phyloP scores from a whole-genome alignment of 176 grass and related monocot genomes.

The Metroxylon sagu region DNA sequence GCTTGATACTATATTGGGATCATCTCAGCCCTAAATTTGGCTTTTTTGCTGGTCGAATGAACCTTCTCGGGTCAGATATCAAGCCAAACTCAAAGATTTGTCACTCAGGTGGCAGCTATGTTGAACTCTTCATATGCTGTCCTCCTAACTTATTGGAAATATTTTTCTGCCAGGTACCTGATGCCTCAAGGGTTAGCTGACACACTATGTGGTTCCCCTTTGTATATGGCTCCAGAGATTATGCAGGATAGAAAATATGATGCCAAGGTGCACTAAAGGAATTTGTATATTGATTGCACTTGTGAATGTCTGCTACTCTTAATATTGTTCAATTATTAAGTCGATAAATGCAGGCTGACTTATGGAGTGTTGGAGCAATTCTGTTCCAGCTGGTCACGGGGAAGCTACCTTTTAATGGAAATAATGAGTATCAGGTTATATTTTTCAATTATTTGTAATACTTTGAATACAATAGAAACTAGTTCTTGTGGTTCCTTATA shows the following conservation, averaged over 20 bases:
- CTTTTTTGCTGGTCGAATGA: too few species aligned
- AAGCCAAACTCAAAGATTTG: too few species aligned
- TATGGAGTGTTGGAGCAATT: slow-evolving; percentile 71
- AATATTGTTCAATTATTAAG: slow-evolving; percentile 4
- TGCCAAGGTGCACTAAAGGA: slow-evolving; percentile 38
- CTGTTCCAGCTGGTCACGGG: slow-evolving; percentile 70
- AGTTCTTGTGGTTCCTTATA: too few species aligned
- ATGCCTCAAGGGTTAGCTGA: slow-evolving; percentile 61
- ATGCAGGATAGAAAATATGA: slow-evolving; percentile 49
- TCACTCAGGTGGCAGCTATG: too few species aligned
- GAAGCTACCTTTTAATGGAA: slow-evolving; percentile 37
- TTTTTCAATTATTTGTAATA: not conserved
- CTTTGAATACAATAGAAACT: not conserved
- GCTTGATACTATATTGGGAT: too few species aligned
- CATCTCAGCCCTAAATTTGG: too few species aligned
- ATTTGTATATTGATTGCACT: slow-evolving; percentile 9
- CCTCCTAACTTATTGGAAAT: slow-evolving; percentile 1
- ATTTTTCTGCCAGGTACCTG: slow-evolving; percentile 29
- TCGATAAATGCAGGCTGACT: slow-evolving; percentile 51
- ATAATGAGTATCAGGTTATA: slow-evolving; percentile 31
- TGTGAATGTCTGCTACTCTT: not conserved
- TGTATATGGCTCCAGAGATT: slow-evolving; percentile 79
- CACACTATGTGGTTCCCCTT: slow-evolving; percentile 59
- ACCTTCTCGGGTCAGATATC: too few species aligned
- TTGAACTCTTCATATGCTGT: too few species aligned